These are phyloP conservation scores for Helotiales sp. DNA, from an alignment of 2,329 filamentous ascomycete species.

Conservation along the genomic window DNA sequence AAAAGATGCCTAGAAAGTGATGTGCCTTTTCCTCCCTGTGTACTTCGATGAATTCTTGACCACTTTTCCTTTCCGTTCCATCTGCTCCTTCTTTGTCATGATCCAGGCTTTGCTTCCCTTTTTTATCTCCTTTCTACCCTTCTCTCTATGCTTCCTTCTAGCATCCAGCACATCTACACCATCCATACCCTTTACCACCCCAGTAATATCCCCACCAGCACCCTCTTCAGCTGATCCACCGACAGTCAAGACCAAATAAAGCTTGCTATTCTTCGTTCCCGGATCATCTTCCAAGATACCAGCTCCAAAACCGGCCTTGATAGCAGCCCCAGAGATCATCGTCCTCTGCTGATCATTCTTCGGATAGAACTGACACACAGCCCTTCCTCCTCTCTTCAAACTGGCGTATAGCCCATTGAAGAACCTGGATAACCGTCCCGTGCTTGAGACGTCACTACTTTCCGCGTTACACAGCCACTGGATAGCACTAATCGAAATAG, in stretches of 20 bases:
- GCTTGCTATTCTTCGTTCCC: slow-evolving; percentile 92
- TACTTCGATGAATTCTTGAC: slow-evolving; percentile 93
- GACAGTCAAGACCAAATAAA: slow-evolving; percentile 94
- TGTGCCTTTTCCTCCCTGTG: slow-evolving; percentile 82
- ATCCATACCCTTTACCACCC: slow-evolving; percentile 86
- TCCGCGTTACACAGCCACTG: slow-evolving; percentile 99
- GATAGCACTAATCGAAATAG: slow-evolving; percentile 92
- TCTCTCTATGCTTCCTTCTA: slow-evolving; percentile 51
- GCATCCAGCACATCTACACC: slow-evolving; percentile 79
- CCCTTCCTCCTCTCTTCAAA: slow-evolving; percentile 78
- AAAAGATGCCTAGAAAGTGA: slow-evolving; percentile 61
- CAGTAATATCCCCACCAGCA: slow-evolving; percentile 77
- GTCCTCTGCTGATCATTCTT: slow-evolving; percentile 89
- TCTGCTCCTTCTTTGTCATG: slow-evolving; percentile 84
- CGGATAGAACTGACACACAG: slow-evolving; percentile 97
- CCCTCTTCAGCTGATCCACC: slow-evolving; percentile 57
- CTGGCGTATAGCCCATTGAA: slow-evolving; percentile 91
- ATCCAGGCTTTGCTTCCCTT: slow-evolving; percentile 89
- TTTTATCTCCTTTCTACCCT: slow-evolving; percentile 55
- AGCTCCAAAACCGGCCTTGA: slow-evolving; percentile 92
- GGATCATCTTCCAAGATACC: slow-evolving; percentile 94
- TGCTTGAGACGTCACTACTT: slow-evolving; percentile 77
- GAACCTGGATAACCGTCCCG: slow-evolving; percentile 77
- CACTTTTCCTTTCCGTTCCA: slow-evolving; percentile 91
- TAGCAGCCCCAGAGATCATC: slow-evolving; percentile 89